Evolutionary conservation across 257 asterid genomes (phyloP).

Genomic region (Coffea canephora): DNA sequence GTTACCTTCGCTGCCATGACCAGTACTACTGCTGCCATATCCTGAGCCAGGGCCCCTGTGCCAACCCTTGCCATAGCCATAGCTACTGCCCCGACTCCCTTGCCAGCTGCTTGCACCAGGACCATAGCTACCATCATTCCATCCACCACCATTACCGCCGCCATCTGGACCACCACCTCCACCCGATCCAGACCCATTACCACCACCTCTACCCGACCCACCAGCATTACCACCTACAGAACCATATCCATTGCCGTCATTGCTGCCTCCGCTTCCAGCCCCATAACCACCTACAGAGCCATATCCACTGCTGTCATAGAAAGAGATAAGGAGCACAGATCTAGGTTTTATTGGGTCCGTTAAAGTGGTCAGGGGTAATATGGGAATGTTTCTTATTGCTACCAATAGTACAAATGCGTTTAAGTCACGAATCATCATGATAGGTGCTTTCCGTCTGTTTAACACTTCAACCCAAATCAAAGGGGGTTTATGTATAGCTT

Average conservation of each 20-base stretch:
- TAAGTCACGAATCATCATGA: too few species aligned
- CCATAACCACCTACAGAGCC: slow-evolving; percentile 28
- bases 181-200: not conserved
- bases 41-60: slow-evolving; percentile 22
- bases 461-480: too few species aligned
- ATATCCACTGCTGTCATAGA: slow-evolving; percentile 19
- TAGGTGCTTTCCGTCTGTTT: too few species aligned
- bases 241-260: slow-evolving; percentile 16
- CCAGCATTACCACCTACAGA: slow-evolving; percentile 22
- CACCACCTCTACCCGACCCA: slow-evolving; percentile 20
- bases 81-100: not conserved
- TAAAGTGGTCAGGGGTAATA: too few species aligned
- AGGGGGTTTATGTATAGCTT: too few species aligned
- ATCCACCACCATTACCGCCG: slow-evolving; percentile 11
- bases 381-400: too few species aligned
- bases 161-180: slow-evolving; percentile 5
- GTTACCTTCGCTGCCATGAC: slow-evolving; percentile 8
- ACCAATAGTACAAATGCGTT: too few species aligned
- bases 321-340: too few species aligned
- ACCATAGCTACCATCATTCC: slow-evolving; percentile 10
- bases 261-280: slow-evolving; percentile 12
- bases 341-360: too few species aligned
- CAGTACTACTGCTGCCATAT: slow-evolving; percentile 8
- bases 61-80: not conserved
- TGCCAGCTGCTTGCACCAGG: slow-evolving; percentile 12